phyloP scores from a whole-genome alignment of 192 early-diverging fungal genomes.

The Chytriomyces hyalinus region DNA sequence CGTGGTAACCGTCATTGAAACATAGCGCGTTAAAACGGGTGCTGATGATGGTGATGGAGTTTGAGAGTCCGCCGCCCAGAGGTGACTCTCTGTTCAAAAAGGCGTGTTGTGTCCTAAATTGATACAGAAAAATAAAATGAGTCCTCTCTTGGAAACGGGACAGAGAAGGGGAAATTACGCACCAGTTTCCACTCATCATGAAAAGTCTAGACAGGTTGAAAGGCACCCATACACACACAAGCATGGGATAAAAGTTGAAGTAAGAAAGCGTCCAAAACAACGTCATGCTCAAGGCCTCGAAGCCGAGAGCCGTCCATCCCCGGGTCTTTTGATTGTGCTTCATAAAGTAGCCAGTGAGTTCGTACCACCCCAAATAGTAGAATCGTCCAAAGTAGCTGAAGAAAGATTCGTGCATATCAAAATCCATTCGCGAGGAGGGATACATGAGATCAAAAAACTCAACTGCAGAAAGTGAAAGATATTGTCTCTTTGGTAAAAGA shows the following conservation, averaged over 20 bases:
- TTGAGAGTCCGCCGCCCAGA: constrained; percentile 39
- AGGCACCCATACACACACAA: constrained; percentile 38
- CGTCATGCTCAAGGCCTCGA: constrained; percentile 26
- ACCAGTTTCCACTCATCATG: constrained; percentile 58
- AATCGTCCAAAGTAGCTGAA: constrained; percentile 47
- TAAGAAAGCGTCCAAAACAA: constrained; percentile 14
- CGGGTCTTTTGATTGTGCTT: constrained; percentile 25
- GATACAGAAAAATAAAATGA: too few species aligned
- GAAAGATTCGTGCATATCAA: neutral
- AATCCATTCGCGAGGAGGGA: constrained; percentile 8
- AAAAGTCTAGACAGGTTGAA: constrained; percentile 41
- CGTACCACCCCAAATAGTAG: constrained; percentile 37
- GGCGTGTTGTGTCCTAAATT: constrained; percentile 45
- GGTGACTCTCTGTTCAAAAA: constrained; percentile 45
- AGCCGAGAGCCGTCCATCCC: constrained; percentile 11
- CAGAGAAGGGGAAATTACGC: neutral
- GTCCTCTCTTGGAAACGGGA: neutral
- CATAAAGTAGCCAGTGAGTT: constrained; percentile 46
- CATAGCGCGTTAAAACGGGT: constrained; percentile 41
- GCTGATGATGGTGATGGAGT: constrained; percentile 46
- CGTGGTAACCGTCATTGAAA: constrained; percentile 58
- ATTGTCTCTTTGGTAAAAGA: constrained; percentile 51
- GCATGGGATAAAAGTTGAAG: constrained; percentile 32
- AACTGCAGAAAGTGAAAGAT: constrained; percentile 41
- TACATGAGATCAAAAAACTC: constrained; percentile 13